phyloP scores from a whole-genome alignment of 2,329 filamentous ascomycete genomes.

The Xylariaceae sp. region DNA sequence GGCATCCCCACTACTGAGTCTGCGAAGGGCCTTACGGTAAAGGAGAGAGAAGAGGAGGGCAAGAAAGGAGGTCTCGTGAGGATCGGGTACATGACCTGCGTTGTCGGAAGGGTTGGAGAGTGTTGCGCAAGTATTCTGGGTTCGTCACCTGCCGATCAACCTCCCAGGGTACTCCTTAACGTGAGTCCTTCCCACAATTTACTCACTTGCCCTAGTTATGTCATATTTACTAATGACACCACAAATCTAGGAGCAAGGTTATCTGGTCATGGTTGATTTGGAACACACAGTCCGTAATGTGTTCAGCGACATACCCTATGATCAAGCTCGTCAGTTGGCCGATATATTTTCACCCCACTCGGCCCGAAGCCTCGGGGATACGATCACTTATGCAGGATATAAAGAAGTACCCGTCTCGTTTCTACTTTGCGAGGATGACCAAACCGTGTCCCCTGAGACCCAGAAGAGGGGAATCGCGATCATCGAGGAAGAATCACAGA shows the following conservation, averaged over 20 bases:
- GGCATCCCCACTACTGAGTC: slow-evolving; percentile 28
- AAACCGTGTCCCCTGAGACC: slow-evolving; percentile 25
- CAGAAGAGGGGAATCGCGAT: slow-evolving; percentile 32
- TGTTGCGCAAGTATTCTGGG: slow-evolving; percentile 12
- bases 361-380: slow-evolving; percentile 29
- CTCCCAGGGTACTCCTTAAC: slow-evolving; percentile 2
- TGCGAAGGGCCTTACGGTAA: slow-evolving; percentile 31
- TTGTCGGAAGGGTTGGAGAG: slow-evolving; percentile 24
- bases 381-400: slow-evolving; percentile 37
- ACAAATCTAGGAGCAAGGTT: slow-evolving; percentile 24
- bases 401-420: slow-evolving; percentile 38
- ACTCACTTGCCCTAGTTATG: no score
- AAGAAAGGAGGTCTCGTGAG: slow-evolving; percentile 36
- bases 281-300: slow-evolving; percentile 9
- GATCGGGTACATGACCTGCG: slow-evolving; percentile 30
- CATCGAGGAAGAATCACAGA: slow-evolving; percentile 28
- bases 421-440: slow-evolving; percentile 36
- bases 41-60: slow-evolving; percentile 30
- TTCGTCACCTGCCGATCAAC: slow-evolving; percentile 3
- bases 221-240: neutral
- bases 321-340: slow-evolving; percentile 17
- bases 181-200: no score
- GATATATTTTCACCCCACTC: slow-evolving; percentile 28
- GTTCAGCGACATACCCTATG: slow-evolving; percentile 27
- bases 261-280: slow-evolving; percentile 21